Base-by-base conservation (phyloP, 345 rosid genomes). In the Corymbia maculata region DNA sequence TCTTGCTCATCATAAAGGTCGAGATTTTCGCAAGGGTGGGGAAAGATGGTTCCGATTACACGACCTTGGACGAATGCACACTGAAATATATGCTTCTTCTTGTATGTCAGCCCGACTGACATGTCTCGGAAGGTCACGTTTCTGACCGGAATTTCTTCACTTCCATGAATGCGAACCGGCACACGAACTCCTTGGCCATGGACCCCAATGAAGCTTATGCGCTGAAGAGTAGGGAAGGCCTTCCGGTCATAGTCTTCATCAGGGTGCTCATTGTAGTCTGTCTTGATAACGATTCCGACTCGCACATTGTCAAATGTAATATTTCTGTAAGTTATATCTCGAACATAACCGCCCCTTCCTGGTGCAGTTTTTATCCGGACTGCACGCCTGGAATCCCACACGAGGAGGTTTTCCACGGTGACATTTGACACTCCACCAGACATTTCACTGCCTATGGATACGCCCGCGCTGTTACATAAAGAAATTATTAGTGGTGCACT, bases 361-460 rank as follows among this genome's bases (percentile, higher is more conserved):
- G 97, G 93, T 70, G 99, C 99, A 22, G 99, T 97, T 93, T 97
- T 97, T 89, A 97, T 97, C 90, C 99, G 94, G 88, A 97, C 97
- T 3, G 95, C 99, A 55, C 99, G 99, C 87, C 99, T 89, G 7
- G 99, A 97, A 92, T 93, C 94, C 99, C 99, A 96, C 1, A 97
- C 95, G 19, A 94, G 93, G 90, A 98, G 55, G 90, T 97, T 98
- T 89, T 98, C 97, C 52, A 98, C 93, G 0, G 96, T 98, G 86
- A 98, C 93, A 82, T 97, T 95, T 47, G 97, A 96, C 85, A 98
- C 98, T 44, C 99, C 99, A 75, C 99, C 99, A 32, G 99, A 98
- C 99, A 98, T 98, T 95, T 98, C 99, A 85, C 99, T 98, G 91
- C 99, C 99, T 84, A 97, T 98, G 50, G 99, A 98, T 88, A 98